These are phyloP conservation scores for Pichia manshurica DNA, from an alignment of 805 yeast species.

Conservation along the genomic window DNA sequence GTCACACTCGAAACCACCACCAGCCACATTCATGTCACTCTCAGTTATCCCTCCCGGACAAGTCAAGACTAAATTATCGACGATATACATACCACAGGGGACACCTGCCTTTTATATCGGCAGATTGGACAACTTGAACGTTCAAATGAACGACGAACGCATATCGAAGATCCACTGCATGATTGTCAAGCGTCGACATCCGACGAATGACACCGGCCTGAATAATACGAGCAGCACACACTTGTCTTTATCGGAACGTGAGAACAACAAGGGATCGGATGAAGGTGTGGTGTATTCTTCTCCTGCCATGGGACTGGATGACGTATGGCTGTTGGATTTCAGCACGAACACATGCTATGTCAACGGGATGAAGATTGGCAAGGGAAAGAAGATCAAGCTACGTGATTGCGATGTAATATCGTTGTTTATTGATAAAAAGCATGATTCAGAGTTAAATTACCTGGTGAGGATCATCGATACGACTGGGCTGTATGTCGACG, in stretches of 20 bases:
- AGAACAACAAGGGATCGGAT: no score
- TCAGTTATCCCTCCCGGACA: constrained; percentile 58
- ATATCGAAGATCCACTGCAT: constrained; percentile 83
- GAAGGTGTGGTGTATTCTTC: constrained; percentile 45
- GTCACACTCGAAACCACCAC: no score
- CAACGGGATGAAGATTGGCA: constrained; percentile 53
- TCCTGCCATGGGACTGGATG: constrained; percentile 67
- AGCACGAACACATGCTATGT: constrained; percentile 78
- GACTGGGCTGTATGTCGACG: constrained; percentile 53
- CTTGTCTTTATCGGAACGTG: no score
- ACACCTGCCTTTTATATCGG: constrained; percentile 68
- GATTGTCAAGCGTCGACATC: constrained; percentile 57
- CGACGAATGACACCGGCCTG: constrained; percentile 31
- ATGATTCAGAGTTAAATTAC: constrained; percentile 49
- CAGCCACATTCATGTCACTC: constrained; percentile 32
- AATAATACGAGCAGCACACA: no score
- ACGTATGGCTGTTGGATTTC: constrained; percentile 73
- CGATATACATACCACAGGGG: constrained; percentile 61
- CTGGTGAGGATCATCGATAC: constrained; percentile 48
- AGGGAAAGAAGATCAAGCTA: constrained; percentile 55
- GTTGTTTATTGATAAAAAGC: constrained; percentile 55
- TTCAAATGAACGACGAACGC: constrained; percentile 61
- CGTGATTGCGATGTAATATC: constrained; percentile 62
- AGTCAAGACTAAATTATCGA: constrained; percentile 35
- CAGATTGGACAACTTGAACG: constrained; percentile 57